Conservation (phyloP, 1,139 yeast genomes). For the Taphrina pruni region DNA sequence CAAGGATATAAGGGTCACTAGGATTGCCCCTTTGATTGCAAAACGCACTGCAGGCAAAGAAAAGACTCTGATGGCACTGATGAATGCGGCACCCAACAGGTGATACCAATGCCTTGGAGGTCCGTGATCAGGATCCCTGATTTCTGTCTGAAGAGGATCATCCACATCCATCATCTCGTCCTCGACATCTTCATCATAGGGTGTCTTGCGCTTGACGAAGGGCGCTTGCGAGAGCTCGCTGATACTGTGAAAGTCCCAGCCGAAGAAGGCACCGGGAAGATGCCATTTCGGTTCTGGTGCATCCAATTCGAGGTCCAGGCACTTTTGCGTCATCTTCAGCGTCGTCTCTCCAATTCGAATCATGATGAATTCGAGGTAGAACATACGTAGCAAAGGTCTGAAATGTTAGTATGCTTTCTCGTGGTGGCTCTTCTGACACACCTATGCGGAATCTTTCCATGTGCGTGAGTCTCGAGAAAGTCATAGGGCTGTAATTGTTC, state of each 20-base stretch:
- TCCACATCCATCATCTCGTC: constrained; percentile 48
- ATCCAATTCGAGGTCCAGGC: constrained; percentile 36
- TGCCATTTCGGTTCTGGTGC: constrained; percentile 24
- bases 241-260: not conserved
- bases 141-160: constrained; percentile 45
- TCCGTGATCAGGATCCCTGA: constrained; percentile 50
- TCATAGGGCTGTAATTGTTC: constrained; percentile 36
- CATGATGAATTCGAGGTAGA: constrained; percentile 39
- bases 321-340: constrained; percentile 34
- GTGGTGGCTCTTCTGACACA: not conserved
- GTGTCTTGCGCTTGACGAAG: not conserved
- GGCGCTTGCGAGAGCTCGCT: not conserved
- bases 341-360: constrained; percentile 37
- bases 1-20: constrained; percentile 47
- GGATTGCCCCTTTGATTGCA: constrained; percentile 49
- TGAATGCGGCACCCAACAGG: constrained; percentile 47
- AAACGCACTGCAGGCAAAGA: constrained; percentile 47
- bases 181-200: constrained; percentile 47
- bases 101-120: constrained; percentile 51
- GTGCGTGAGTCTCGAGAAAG: constrained; percentile 7
- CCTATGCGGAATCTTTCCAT: constrained; percentile 17
- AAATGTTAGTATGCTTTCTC: not conserved
- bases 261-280: constrained; percentile 15
- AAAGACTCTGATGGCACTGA: constrained; percentile 43
- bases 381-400: constrained; percentile 33